These are phyloP conservation scores for Ustulina deusta DNA, from an alignment of 2,329 filamentous ascomycete species.

Conservation along the genomic window DNA sequence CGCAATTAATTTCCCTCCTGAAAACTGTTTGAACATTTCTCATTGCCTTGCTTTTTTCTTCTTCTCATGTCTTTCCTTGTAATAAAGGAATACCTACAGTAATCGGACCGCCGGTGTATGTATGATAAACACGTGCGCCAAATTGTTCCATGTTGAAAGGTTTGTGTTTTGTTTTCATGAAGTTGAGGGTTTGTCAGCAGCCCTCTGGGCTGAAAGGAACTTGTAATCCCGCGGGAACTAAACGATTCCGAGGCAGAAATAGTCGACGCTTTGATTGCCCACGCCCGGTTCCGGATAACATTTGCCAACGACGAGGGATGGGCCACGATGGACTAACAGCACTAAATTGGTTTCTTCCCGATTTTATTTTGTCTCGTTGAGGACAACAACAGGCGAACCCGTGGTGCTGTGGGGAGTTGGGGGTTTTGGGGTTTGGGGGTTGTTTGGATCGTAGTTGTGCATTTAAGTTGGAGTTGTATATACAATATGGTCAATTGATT, in stretches of 20 bases:
- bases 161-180: conserved; percentile 5
- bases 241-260: neutral
- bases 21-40: neutral
- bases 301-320: conserved; percentile 4
- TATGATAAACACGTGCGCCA: neutral
- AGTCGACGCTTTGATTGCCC: neutral
- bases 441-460: conserved; percentile 1
- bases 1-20: conserved; percentile 29
- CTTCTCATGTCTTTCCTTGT: conserved; percentile 7
- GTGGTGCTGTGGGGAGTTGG: neutral
- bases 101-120: conserved; percentile 1
- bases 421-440: neutral
- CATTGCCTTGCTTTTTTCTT: conserved; percentile 3
- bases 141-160: neutral
- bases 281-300: conserved; percentile 24
- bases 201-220: conserved; percentile 12
- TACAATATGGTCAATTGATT: neutral
- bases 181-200: conserved; percentile 24
- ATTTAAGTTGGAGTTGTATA: neutral
- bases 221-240: neutral
- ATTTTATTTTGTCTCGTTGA: neutral
- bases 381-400: neutral
- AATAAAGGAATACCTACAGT: neutral
- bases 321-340: neutral
- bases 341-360: neutral